Conservation (phyloP, 176 grass and related monocot species). For the Oryza nivara region DNA sequence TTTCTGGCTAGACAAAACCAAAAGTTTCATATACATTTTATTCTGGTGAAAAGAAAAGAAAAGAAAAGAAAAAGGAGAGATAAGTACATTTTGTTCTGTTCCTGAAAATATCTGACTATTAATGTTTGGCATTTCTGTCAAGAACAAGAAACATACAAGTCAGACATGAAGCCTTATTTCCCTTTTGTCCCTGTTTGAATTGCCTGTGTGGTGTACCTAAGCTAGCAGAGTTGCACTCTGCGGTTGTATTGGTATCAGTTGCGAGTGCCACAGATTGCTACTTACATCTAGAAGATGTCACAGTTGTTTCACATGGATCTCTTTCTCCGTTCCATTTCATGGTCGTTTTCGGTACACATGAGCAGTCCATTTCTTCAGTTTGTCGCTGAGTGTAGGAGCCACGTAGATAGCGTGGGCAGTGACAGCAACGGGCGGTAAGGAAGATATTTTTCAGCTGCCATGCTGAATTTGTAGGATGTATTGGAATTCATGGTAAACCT, state of each 20-base stretch:
- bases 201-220: too few species aligned
- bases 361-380: background rate
- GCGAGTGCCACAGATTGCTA: background rate
- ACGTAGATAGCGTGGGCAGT: background rate
- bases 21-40: background rate
- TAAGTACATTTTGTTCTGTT: background rate
- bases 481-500: too few species aligned
- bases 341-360: background rate
- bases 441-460: background rate
- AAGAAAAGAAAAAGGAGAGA: background rate
- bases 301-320: background rate
- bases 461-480: background rate
- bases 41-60: background rate
- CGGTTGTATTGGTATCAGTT: too few species aligned
- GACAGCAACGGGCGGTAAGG: background rate
- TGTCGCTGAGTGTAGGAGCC: background rate
- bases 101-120: constrained; percentile 22
- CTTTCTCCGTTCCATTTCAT: background rate
- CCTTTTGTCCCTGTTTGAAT: too few species aligned
- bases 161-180: too few species aligned
- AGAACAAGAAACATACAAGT: too few species aligned
- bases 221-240: too few species aligned
- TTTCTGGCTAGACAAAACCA: background rate
- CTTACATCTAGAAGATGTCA: constrained; percentile 3
- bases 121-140: background rate